A percentile compares a stretch with the other conserved stretches of the same genome.
Conservation (phyloP, 1,284 basidiomycete genomes). For the Apiotrichum siamense region DNA sequence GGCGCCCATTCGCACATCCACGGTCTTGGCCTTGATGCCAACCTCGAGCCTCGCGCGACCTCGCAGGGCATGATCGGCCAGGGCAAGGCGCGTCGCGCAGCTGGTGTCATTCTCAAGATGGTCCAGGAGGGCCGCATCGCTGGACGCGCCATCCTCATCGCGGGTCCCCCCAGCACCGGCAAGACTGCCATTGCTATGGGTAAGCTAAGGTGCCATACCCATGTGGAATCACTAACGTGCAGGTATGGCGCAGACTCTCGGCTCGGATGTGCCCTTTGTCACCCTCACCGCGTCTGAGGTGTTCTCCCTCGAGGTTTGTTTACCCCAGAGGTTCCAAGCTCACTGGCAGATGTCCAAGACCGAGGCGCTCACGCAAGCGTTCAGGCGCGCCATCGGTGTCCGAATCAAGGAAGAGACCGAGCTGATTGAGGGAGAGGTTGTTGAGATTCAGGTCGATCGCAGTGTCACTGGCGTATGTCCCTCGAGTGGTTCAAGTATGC, state of each 20-base stretch:
- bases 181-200: conserved; percentile 97
- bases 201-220: conserved; percentile 45
- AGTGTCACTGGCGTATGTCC: conserved; percentile 84
- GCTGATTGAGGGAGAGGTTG: conserved; percentile 95
- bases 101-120: conserved; percentile 96
- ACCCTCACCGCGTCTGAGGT: conserved; percentile 97
- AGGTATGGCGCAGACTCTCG: conserved; percentile 96
- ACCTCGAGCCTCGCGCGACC: conserved; percentile 76
- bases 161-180: conserved; percentile 90
- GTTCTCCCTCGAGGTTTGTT: conserved; percentile 70
- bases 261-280: conserved; percentile 91
- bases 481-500: background rate
- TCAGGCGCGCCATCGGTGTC: conserved; percentile 90
- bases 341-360: conserved; percentile 80
- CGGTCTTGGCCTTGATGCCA: conserved; percentile 82
- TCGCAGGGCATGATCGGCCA: conserved; percentile 96
- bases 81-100: conserved; percentile 87
- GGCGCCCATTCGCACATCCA: conserved; percentile 97
- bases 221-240: conserved; percentile 7
- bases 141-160: conserved; percentile 89
- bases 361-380: conserved; percentile 93
- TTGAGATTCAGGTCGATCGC: conserved; percentile 96
- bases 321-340: background rate
- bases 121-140: conserved; percentile 93
- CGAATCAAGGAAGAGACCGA: conserved; percentile 97